Percentiles rank a stretch among this genome's conserved stretches.
Evolutionary conservation across 176 grass and related monocot genomes (phyloP).

Genomic region (Dactylis glomerata): DNA sequence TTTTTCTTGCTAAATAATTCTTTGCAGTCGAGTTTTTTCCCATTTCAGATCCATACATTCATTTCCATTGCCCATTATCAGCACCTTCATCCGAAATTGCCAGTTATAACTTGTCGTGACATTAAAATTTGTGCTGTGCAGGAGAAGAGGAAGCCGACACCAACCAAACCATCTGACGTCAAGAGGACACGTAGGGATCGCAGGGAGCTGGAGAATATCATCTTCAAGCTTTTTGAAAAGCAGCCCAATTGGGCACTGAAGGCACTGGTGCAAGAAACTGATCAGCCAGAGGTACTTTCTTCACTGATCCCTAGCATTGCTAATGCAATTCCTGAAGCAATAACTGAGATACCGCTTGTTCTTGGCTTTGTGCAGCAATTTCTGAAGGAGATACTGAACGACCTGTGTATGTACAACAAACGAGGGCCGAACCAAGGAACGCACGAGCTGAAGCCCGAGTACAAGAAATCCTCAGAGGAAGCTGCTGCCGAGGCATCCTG

Average conservation of each 20-base stretch:
- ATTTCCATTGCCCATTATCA: not conserved
- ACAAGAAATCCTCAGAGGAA: constrained; percentile 75
- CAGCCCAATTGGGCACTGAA: constrained; percentile 95
- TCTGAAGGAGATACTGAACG: constrained; percentile 90
- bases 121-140: constrained; percentile 31
- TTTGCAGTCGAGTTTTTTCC: not conserved
- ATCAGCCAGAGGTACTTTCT: constrained; percentile 84
- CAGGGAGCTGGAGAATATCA: constrained; percentile 83
- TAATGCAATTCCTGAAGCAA: too few species aligned
- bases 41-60: not conserved
- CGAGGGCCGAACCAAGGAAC: constrained; percentile 93
- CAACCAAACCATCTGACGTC: constrained; percentile 71
- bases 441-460: constrained; percentile 87
- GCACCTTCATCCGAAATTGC: not conserved
- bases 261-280: constrained; percentile 84
- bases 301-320: not conserved
- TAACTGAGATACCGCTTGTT: not conserved
- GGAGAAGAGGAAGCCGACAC: constrained; percentile 73
- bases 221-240: constrained; percentile 92
- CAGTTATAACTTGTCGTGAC: constrained; percentile 2
- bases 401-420: constrained; percentile 85
- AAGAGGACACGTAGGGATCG: constrained; percentile 88
- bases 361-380: constrained; percentile 65
- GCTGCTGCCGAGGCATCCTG: constrained; percentile 13
- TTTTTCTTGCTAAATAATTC: not conserved